These are phyloP conservation scores for Fusarium tjaetaba DNA, from an alignment of 2,329 filamentous ascomycete genomes.

Conservation along the genomic window DNA sequence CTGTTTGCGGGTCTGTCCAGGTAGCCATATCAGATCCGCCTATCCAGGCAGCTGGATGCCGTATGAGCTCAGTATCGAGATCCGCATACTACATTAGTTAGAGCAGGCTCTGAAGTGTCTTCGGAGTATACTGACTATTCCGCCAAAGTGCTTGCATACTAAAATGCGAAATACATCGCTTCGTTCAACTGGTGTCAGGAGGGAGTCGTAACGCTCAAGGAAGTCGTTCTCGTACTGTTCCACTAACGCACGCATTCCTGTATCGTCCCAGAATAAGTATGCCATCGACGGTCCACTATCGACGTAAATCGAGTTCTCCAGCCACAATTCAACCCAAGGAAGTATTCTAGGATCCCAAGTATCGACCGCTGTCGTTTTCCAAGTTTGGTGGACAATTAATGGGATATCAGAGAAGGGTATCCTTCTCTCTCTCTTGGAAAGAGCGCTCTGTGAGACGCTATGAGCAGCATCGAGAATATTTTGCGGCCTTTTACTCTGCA, in stretches of 20 bases:
- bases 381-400: neutral
- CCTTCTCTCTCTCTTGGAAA: neutral
- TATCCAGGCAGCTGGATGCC: neutral
- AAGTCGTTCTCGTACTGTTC: neutral
- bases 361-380: neutral
- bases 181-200: neutral
- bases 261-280: slow-evolving; percentile 3
- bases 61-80: neutral
- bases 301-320: neutral
- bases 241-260: neutral
- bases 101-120: rapidly evolving
- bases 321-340: neutral
- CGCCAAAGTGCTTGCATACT: neutral
- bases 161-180: slow-evolving; percentile 3
- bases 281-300: neutral
- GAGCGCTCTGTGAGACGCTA: neutral
- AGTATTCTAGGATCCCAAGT: neutral
- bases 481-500: neutral
- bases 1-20: neutral
- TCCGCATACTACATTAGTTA: neutral
- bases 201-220: neutral
- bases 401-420: neutral
- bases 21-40: neutral
- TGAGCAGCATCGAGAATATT: neutral
- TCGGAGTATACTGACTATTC: neutral